A percentile compares a stretch with the other conserved stretches of the same genome.
Conservation (phyloP, 176 grass and related monocot genomes). For the Carex pumila region DNA sequence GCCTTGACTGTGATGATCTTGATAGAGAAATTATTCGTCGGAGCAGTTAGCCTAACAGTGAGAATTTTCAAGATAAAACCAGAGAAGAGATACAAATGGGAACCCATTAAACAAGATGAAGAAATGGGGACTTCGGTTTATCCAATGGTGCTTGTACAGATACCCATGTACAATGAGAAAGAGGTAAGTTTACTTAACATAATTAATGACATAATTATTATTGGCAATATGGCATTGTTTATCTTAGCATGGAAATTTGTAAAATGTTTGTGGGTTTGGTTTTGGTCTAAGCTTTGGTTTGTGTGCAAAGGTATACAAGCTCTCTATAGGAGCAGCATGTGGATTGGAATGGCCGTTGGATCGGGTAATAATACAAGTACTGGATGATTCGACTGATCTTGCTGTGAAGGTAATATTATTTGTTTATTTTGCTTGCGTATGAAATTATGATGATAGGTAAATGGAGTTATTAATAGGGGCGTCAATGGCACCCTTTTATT, state of each 20-base stretch:
- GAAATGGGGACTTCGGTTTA: constrained; percentile 16
- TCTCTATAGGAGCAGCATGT: constrained; percentile 90
- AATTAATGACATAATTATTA: not conserved
- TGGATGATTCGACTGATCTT: constrained; percentile 89
- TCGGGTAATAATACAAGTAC: constrained; percentile 75
- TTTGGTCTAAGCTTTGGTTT: not conserved
- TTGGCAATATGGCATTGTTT: not conserved
- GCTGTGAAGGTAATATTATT: constrained; percentile 53
- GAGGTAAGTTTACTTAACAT: constrained; percentile 32
- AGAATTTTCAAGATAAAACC: constrained; percentile 30
- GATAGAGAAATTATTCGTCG: constrained; percentile 57
- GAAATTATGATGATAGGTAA: too few relatives aligned
- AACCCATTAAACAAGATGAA: constrained; percentile 22
- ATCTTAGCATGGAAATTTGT: not conserved
- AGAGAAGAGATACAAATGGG: constrained; percentile 51
- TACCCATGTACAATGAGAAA: constrained; percentile 97
- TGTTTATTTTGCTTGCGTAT: not conserved
- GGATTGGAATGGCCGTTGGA: constrained; percentile 63
- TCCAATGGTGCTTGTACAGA: constrained; percentile 93
- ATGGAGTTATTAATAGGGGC: too few relatives aligned
- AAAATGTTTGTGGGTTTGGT: not conserved
- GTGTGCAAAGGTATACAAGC: constrained; percentile 68
- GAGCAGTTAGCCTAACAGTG: constrained; percentile 25
- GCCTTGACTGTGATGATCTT: constrained; percentile 63
- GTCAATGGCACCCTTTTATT: too few relatives aligned